Evolutionary conservation across 345 rosid species (phyloP).

Genomic region (Pelargonium nanum): DNA sequence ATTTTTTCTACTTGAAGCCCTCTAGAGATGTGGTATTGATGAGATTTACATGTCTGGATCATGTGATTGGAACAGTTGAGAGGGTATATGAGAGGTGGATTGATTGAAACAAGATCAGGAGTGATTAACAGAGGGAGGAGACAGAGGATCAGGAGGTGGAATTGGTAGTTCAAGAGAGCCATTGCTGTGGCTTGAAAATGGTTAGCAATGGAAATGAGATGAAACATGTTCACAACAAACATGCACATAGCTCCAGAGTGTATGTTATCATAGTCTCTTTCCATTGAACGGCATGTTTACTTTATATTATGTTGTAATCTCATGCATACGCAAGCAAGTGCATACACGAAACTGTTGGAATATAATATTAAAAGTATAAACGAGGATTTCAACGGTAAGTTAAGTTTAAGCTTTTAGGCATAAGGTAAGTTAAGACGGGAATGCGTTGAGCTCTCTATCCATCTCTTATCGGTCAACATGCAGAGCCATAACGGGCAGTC

Average conservation of each 20-base stretch:
- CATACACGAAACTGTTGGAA: no score
- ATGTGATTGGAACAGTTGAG: conserved; percentile 12
- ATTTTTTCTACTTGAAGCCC: conserved; percentile 11
- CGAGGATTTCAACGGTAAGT: no score
- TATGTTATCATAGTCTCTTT: background rate
- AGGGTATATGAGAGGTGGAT: conserved; percentile 15
- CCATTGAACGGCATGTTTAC: background rate
- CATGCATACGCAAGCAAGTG: background rate
- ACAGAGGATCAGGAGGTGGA: background rate
- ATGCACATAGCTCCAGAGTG: background rate
- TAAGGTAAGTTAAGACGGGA: no score
- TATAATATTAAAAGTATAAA: no score
- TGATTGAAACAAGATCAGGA: background rate
- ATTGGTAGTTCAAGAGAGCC: background rate
- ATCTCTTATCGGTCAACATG: no score
- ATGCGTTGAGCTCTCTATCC: no score
- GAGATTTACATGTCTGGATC: conserved; percentile 15
- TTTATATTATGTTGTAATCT: background rate
- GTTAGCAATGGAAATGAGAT: background rate
- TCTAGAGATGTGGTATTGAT: conserved; percentile 18
- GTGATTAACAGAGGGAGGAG: background rate
- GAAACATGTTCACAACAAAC: background rate
- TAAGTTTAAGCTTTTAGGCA: no score
- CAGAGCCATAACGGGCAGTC: no score
- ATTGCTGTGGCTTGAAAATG: background rate